A percentile compares a stretch with the other conserved stretches of the same genome.
phyloP scores from a whole-genome alignment of 2,329 filamentous ascomycete species.

The Grosmannia serpens region DNA sequence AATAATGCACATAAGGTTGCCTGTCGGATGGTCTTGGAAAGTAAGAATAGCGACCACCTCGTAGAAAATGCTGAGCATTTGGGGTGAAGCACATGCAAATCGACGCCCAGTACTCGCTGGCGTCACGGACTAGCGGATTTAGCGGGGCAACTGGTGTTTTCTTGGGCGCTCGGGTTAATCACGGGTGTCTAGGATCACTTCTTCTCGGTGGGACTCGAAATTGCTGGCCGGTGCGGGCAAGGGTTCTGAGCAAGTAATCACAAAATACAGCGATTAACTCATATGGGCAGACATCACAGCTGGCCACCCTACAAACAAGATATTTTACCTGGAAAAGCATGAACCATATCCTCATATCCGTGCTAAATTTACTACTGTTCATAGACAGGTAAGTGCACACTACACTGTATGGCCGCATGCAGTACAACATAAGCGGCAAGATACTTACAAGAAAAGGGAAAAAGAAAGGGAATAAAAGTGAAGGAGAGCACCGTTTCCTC shows the following conservation, averaged over 20 bases:
- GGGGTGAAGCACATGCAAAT: background rate
- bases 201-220: constrained; percentile 9
- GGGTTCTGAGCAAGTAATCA: background rate
- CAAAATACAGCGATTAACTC: background rate
- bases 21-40: background rate
- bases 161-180: constrained; percentile 5
- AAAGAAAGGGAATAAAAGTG: background rate
- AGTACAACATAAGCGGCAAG: too few species aligned
- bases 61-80: background rate
- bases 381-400: too few species aligned
- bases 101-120: constrained; percentile 1
- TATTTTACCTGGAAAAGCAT: too few species aligned
- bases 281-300: background rate
- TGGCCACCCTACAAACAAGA: background rate
- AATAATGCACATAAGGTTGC: background rate
- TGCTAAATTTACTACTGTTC: background rate
- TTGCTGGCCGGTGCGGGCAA: background rate
- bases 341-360: background rate
- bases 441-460: background rate
- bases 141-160: background rate
- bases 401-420: too few species aligned
- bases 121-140: constrained; percentile 1
- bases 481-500: background rate
- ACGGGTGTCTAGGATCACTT: constrained; percentile 3
- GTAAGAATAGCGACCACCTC: background rate